phyloP scores from a whole-genome alignment of 140 eudicot genomes.

The Stevia rebaudiana region DNA sequence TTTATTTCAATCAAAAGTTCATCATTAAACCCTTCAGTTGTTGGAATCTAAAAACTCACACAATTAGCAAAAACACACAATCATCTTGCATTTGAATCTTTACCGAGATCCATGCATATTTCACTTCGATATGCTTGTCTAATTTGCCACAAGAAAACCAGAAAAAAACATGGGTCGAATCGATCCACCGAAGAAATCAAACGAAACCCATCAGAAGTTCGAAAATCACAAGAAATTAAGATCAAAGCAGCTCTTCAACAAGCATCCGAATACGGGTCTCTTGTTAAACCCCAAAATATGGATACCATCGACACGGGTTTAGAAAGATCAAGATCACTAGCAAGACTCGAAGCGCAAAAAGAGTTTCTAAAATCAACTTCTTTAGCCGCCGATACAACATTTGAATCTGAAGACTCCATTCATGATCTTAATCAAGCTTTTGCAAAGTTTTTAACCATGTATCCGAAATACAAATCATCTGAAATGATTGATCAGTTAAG shows the following conservation, averaged over 20 bases:
- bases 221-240: conserved; percentile 33
- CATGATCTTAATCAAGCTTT: conserved; percentile 55
- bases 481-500: conserved; percentile 81
- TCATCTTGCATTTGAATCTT: conserved; percentile 17
- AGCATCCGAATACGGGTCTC: conserved; percentile 70
- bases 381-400: conserved; percentile 75
- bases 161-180: conserved; percentile 25
- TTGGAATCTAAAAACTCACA: conserved; percentile 3
- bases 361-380: conserved; percentile 88
- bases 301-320: conserved; percentile 40
- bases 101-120: conserved; percentile 37
- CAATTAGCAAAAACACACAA: conserved; percentile 11
- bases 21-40: conserved; percentile 13
- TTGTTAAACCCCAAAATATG: conserved; percentile 52
- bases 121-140: conserved; percentile 39
- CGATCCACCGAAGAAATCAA: conserved; percentile 18
- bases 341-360: conserved; percentile 78
- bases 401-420: conserved; percentile 55
- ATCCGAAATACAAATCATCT: conserved; percentile 68
- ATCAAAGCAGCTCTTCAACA: conserved; percentile 51
- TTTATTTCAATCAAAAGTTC: conserved; percentile 30
- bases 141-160: conserved; percentile 30
- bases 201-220: conserved; percentile 30
- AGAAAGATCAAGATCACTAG: conserved; percentile 80
- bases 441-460: conserved; percentile 78